These are phyloP conservation scores for Persicaria tinctoria DNA, from an alignment of 148 eudicot genomes.

Conservation along the genomic window DNA sequence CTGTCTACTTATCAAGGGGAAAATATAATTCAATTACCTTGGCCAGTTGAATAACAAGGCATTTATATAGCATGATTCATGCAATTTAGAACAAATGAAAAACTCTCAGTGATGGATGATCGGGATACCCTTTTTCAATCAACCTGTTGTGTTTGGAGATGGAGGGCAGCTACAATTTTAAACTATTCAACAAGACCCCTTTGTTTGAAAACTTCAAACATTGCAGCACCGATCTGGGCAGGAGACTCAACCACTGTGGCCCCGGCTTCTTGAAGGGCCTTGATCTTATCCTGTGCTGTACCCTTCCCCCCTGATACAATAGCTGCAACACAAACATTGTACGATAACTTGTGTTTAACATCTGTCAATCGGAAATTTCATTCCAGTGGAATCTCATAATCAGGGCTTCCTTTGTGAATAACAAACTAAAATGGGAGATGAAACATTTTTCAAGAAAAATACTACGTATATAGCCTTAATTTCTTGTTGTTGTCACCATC, in stretches of 20 bases:
- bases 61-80: neutral
- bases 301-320: constrained; percentile 98
- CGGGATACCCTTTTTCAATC: neutral
- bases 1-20: neutral
- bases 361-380: neutral
- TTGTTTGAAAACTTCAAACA: constrained; percentile 85
- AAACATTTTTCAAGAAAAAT: too few species aligned
- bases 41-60: constrained; percentile 6
- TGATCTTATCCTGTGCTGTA: constrained; percentile 95
- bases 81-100: neutral
- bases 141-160: neutral
- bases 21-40: neutral
- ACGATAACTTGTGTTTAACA: neutral
- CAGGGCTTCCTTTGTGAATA: too few species aligned
- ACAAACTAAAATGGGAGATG: too few species aligned
- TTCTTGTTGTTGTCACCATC: neutral
- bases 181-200: constrained; percentile 62
- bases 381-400: neutral
- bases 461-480: neutral
- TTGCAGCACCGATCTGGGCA: constrained; percentile 81
- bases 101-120: neutral
- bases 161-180: neutral
- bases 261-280: constrained; percentile 75
- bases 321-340: constrained; percentile 43
- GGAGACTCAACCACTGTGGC: constrained; percentile 96